Evolutionary conservation across 306 rosid species (phyloP).

Genomic region (Pyrus communis): DNA sequence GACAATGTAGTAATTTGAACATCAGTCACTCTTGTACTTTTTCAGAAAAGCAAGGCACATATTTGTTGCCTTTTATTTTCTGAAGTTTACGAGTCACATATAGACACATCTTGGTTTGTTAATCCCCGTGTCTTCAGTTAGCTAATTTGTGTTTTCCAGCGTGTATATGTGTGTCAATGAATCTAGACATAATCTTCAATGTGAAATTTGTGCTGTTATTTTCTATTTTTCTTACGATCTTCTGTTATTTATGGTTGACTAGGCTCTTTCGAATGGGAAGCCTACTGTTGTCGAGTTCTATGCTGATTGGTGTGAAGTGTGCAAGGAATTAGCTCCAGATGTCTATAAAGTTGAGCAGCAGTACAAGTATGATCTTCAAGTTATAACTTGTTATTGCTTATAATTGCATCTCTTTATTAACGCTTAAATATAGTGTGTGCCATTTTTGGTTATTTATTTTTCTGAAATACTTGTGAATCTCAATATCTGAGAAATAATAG

Average conservation of each 20-base stretch:
- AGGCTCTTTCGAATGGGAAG: conserved; percentile 95
- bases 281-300: conserved; percentile 97
- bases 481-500: not conserved
- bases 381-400: not conserved
- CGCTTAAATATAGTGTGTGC: not conserved
- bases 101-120: not conserved
- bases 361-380: conserved; percentile 52
- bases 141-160: not conserved
- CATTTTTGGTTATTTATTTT: not conserved
- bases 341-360: conserved; percentile 92
- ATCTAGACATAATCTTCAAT: not conserved
- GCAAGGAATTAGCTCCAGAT: conserved; percentile 88
- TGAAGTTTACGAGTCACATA: not conserved
- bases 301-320: conserved; percentile 99
- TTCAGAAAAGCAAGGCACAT: not conserved
- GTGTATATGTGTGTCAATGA: not conserved
- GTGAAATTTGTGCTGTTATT: not conserved
- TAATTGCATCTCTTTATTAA: not conserved
- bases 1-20: not conserved
- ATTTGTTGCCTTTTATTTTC: not conserved
- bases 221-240: not conserved
- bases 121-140: not conserved
- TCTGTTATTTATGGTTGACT: conserved; percentile 1
- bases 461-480: not conserved
- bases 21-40: not conserved